Conservation (phyloP, 192 early-diverging fungal genomes). For the Podila clonocystis region DNA sequence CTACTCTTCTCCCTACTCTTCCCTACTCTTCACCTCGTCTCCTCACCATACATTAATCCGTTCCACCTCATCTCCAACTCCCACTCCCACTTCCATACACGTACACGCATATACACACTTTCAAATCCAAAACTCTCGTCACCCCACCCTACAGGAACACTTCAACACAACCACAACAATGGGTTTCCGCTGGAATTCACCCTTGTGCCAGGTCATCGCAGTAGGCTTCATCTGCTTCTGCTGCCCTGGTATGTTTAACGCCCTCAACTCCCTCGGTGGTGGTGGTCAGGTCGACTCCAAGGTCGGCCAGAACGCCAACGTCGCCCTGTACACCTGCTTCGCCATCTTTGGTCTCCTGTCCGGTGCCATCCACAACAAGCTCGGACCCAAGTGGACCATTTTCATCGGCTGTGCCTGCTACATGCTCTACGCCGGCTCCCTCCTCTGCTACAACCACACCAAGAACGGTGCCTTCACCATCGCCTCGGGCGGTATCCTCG, state of each 20-base stretch:
- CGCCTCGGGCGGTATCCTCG: conserved; percentile 80
- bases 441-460: conserved; percentile 73
- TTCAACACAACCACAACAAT: not conserved
- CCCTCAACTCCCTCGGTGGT: conserved; percentile 71
- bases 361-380: conserved; percentile 82
- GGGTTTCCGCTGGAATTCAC: conserved; percentile 60
- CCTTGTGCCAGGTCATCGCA: conserved; percentile 75
- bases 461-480: conserved; percentile 70
- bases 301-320: conserved; percentile 77
- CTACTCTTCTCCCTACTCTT: not conserved
- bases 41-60: too few relatives aligned
- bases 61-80: not conserved
- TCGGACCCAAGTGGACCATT: conserved; percentile 77
- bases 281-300: conserved; percentile 70
- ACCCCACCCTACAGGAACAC: not conserved
- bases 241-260: conserved; percentile 85
- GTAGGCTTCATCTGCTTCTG: conserved; percentile 80
- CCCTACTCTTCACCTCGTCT: not conserved
- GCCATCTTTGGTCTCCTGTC: conserved; percentile 80
- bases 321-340: conserved; percentile 82
- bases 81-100: not conserved
- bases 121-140: too few relatives aligned
- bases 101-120: not conserved
- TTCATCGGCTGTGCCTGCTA: conserved; percentile 74
- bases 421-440: conserved; percentile 83